Percentiles rank a stretch among this genome's conserved stretches.
phyloP scores from a whole-genome alignment of 495 filamentous ascomycete species.

The Xylaria grammica region DNA sequence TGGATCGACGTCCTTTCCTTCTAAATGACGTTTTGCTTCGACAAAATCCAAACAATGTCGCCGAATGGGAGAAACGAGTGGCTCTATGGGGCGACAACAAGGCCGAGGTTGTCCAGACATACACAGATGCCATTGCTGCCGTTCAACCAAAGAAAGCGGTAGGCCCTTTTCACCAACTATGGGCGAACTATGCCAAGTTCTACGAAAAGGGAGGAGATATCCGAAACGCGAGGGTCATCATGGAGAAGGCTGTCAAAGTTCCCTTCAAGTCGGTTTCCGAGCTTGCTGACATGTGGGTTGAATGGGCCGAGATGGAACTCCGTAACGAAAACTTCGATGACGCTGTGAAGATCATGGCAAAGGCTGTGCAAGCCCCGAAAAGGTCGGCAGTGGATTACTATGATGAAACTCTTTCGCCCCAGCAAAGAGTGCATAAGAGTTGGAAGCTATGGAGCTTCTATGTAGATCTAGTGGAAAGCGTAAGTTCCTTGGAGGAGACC shows the following conservation, averaged over 20 bases:
- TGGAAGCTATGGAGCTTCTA: conserved; percentile 99
- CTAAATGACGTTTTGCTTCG: conserved; percentile 94
- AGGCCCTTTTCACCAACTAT: conserved; percentile 92
- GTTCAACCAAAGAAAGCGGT: conserved; percentile 95
- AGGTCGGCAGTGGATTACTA: conserved; percentile 97
- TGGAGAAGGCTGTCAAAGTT: conserved; percentile 97
- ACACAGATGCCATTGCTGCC: conserved; percentile 90
- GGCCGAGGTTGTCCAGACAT: conserved; percentile 88
- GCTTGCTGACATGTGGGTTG: conserved; percentile 96
- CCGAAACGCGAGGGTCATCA: conserved; percentile 82
- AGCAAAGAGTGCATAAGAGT: conserved; percentile 97
- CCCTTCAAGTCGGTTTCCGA: conserved; percentile 95
- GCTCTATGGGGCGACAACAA: conserved; percentile 95
- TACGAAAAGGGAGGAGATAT: conserved; percentile 92
- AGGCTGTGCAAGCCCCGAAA: conserved; percentile 94
- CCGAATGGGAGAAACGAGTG: conserved; percentile 96
- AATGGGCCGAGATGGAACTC: conserved; percentile 98
- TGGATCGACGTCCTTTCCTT: conserved; percentile 96
- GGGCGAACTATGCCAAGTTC: conserved; percentile 97
- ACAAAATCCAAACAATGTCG: conserved; percentile 96
- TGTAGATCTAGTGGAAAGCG: conserved; percentile 95
- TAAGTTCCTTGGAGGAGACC: conserved; percentile 89
- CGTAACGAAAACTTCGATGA: conserved; percentile 94
- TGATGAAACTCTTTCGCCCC: conserved; percentile 90
- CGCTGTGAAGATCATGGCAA: conserved; percentile 94